Evolutionary conservation across 2,329 filamentous ascomycete genomes (phyloP), one percentile per base, ranked within the genome.

Genomic region (Alternaria postmessia): DNA sequence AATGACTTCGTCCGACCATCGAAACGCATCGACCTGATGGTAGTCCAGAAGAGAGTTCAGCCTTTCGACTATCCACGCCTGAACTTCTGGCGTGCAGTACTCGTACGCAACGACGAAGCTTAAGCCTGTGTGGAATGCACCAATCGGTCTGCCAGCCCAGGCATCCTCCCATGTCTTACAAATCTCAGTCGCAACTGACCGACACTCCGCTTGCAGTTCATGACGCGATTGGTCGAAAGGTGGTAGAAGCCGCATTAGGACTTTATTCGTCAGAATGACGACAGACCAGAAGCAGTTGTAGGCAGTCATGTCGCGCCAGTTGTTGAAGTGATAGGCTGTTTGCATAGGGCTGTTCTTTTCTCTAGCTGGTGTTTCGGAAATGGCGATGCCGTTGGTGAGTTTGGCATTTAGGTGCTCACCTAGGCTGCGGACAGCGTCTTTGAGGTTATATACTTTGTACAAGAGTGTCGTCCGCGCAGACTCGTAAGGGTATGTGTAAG

Each of bases 131-230:
- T 76, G 73, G 9, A 74, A 72, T 4, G 75, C 71, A 18, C 74
- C 75, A 34, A 76, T 75, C 4, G 74, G 74, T 20, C 68, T 72
- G 14, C 64, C 72, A 28, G 66, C 65, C 73, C 73, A 77, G 2
- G 75, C 73, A 57, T 73, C 69, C 56, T 77, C 74, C 74, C 74
- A 77, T 11, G 71, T 75, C 59, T 75, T 75, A 62, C 74, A 76
- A 4, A 77, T 75, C 18, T 77, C 67, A 2, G 69, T 51, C 11
- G 73, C 71, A 14, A 75, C 36, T 20, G 59, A 63, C 8, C 67
- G 71, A 38, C 66, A 74, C 52, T 76, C 72, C 7, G 67, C 64
- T 60, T 75, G 67, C 1, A 77, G 46, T 6, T 55, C 61, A 49
- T 68, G 68, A 38, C 64, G 52, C 5, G 54, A 53, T 7, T 69